Percentiles rank a stretch among this genome's conserved stretches.
Evolutionary conservation across 1,284 basidiomycete genomes (phyloP).

Genomic region (Testicularia cyperi): DNA sequence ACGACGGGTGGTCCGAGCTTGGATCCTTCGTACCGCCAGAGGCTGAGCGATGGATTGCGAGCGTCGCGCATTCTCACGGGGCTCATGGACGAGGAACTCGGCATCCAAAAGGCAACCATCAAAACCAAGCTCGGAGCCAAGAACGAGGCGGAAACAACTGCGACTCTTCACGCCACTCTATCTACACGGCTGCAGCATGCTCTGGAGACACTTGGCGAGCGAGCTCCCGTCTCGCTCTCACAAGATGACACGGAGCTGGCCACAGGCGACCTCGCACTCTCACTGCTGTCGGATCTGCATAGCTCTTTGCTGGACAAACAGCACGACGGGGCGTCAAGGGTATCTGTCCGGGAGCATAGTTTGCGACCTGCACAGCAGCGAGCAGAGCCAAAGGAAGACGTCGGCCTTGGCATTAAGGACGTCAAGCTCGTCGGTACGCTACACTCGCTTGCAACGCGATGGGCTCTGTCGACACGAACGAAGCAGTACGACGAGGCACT

Average conservation of each 20-base stretch:
- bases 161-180: slow-evolving; percentile 13
- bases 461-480: slow-evolving; percentile 21
- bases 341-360: slow-evolving; percentile 6
- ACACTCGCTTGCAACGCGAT: slow-evolving; percentile 19
- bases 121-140: slow-evolving; percentile 14
- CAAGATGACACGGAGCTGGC: slow-evolving; percentile 9
- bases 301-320: slow-evolving; percentile 10
- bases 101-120: slow-evolving; percentile 14
- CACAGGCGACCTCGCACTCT: slow-evolving; percentile 23
- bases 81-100: slow-evolving; percentile 23
- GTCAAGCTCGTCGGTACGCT: slow-evolving; percentile 30
- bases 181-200: slow-evolving; percentile 5
- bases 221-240: slow-evolving; percentile 3
- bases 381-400: slow-evolving; percentile 24
- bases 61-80: slow-evolving; percentile 25
- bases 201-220: slow-evolving; percentile 6
- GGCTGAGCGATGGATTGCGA: slow-evolving; percentile 16
- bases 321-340: slow-evolving; percentile 11
- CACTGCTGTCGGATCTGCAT: slow-evolving; percentile 19
- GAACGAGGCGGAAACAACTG: slow-evolving; percentile 8
- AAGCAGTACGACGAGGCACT: slow-evolving; percentile 20
- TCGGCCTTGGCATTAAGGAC: slow-evolving; percentile 32
- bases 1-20: slow-evolving; percentile 1
- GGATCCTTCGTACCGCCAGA: slow-evolving; percentile 19
- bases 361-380: slow-evolving; percentile 7